Percentiles rank a stretch among this genome's conserved stretches.
Conservation (phyloP, 192 early-diverging fungal species). For the Phlyctochytrium planicorne region DNA sequence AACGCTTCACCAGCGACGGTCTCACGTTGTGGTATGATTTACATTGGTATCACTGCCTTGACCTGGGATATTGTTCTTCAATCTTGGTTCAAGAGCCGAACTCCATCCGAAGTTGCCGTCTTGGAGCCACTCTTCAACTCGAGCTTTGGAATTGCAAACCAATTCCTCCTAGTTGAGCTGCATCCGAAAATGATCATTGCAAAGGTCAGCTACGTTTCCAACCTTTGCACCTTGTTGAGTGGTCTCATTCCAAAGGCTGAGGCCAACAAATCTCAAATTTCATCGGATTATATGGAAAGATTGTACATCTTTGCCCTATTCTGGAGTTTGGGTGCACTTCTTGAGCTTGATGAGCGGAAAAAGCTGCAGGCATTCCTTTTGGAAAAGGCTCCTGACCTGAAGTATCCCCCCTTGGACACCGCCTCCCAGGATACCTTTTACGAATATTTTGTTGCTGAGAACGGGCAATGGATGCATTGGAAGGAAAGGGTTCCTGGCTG, state of each 20-base stretch:
- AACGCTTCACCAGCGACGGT: conserved; percentile 66
- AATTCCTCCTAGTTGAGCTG: conserved; percentile 47
- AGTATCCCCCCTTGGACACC: conserved; percentile 56
- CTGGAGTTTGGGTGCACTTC: conserved; percentile 56
- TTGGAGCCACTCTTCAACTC: conserved; percentile 55
- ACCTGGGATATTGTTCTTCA: conserved; percentile 67
- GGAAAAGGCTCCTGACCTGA: conserved; percentile 51
- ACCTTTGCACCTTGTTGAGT: conserved; percentile 48
- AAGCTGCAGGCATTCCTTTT: conserved; percentile 57
- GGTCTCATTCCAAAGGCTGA: conserved; percentile 62
- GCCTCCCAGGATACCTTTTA: conserved; percentile 55
- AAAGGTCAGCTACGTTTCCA: conserved; percentile 49
- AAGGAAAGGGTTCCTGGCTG: conserved; percentile 53
- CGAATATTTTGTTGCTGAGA: conserved; percentile 61
- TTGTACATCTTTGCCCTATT: conserved; percentile 61
- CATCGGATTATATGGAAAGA: conserved; percentile 51
- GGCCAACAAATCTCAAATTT: conserved; percentile 51
- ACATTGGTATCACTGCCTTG: conserved; percentile 63
- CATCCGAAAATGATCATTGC: conserved; percentile 64
- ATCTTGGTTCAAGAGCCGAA: conserved; percentile 59
- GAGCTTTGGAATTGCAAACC: conserved; percentile 43
- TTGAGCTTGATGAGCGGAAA: conserved; percentile 66
- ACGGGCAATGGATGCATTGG: conserved; percentile 63
- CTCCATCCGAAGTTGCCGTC: conserved; percentile 50
- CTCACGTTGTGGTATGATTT: conserved; percentile 68